These are phyloP conservation scores for Lachancea mirantina DNA, from an alignment of 805 yeast genomes.

Conservation along the genomic window DNA sequence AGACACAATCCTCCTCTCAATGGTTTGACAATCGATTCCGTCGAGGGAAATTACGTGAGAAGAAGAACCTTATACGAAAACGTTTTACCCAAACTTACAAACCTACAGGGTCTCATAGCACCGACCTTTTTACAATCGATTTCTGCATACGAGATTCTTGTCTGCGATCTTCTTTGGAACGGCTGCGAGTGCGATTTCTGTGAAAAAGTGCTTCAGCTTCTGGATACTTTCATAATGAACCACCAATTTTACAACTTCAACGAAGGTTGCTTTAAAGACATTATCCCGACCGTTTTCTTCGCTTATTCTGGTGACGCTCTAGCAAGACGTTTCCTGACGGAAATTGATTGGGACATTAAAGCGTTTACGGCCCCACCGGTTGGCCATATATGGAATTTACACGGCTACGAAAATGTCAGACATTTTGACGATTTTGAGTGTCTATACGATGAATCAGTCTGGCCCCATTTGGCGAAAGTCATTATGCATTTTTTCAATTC, in stretches of 20 bases:
- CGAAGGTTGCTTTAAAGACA: slow-evolving; percentile 46
- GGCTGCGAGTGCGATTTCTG: slow-evolving; percentile 66
- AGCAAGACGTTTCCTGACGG: slow-evolving; percentile 28
- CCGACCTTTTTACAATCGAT: slow-evolving; percentile 56
- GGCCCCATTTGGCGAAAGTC: slow-evolving; percentile 35
- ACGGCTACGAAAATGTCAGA: slow-evolving; percentile 37
- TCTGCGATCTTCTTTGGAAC: slow-evolving; percentile 68
- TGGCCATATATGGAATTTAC: slow-evolving; percentile 41
- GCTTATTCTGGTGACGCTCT: slow-evolving; percentile 44
- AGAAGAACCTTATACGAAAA: slow-evolving; percentile 46
- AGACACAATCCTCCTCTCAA: slow-evolving; percentile 52
- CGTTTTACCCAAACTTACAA: slow-evolving; percentile 39
- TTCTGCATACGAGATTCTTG: slow-evolving; percentile 62
- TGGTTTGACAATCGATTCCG: slow-evolving; percentile 54
- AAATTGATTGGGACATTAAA: slow-evolving; percentile 29
- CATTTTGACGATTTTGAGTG: slow-evolving; percentile 38
- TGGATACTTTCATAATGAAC: slow-evolving; percentile 55
- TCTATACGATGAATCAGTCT: slow-evolving; percentile 38
- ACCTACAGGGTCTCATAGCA: slow-evolving; percentile 40
- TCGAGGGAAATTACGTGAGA: slow-evolving; percentile 66
- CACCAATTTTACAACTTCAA: slow-evolving; percentile 52
- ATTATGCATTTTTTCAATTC: slow-evolving; percentile 42
- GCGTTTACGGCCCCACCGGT: slow-evolving; percentile 29
- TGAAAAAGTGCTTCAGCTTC: slow-evolving; percentile 37
- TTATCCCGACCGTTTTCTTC: slow-evolving; percentile 52